These are phyloP conservation scores for Rhizopogon vulgaris DNA, from an alignment of 768 basidiomycete genomes.

Conservation along the genomic window DNA sequence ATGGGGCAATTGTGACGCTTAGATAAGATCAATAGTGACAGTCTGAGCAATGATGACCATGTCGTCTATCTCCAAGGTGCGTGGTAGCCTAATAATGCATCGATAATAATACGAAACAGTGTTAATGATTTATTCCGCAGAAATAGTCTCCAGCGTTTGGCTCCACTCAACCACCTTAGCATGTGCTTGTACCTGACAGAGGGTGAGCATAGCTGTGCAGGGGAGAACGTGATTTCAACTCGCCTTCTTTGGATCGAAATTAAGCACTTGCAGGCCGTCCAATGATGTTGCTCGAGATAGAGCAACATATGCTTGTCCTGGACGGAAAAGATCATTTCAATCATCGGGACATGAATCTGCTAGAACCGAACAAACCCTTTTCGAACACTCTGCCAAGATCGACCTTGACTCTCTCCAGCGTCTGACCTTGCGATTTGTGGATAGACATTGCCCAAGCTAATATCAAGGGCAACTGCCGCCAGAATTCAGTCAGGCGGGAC, in stretches of 20 bases:
- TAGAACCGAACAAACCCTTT: slow-evolving; percentile 48
- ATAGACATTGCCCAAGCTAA: slow-evolving; percentile 98
- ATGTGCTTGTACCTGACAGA: slow-evolving; percentile 57
- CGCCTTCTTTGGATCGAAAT: slow-evolving; percentile 74
- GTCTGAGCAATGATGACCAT: too few species aligned
- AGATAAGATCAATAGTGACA: too few species aligned
- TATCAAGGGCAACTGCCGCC: slow-evolving; percentile 70
- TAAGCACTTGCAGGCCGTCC: slow-evolving; percentile 78
- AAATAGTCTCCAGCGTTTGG: slow-evolving; percentile 53
- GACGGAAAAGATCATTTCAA: neutral
- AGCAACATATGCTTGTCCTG: slow-evolving; percentile 89
- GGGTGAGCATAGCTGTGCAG: neutral
- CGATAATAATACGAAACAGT: neutral
- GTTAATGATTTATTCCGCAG: slow-evolving; percentile 6
- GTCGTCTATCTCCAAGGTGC: neutral
- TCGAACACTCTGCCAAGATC: slow-evolving; percentile 92
- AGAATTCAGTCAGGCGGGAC: neutral
- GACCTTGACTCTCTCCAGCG: slow-evolving; percentile 89
- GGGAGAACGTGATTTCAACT: neutral
- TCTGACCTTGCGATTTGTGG: slow-evolving; percentile 98
- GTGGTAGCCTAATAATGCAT: neutral
- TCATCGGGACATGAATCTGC: slow-evolving; percentile 1
- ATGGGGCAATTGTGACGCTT: too few species aligned
- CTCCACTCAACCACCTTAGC: slow-evolving; percentile 72
- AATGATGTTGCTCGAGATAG: slow-evolving; percentile 84